Evolutionary conservation across 345 rosid genomes (phyloP), one percentile per base, ranked within the genome.

Genomic region (Melastoma malabathricum): DNA sequence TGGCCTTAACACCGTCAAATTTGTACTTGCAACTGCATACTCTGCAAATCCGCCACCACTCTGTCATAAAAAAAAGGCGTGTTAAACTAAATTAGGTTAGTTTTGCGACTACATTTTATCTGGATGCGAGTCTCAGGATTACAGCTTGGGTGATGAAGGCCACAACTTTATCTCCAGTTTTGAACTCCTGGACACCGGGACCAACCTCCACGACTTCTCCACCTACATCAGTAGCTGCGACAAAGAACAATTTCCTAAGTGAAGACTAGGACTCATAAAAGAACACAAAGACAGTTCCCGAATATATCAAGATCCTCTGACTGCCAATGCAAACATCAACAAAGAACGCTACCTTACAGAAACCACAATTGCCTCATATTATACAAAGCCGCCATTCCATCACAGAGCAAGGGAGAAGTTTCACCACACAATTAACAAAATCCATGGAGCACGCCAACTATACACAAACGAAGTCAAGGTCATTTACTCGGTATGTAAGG

Each of bases 161-260:
- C 2, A 68, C 61, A 10, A 72, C 71, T 68, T 68, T 65, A 45
- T 68, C 69, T 2, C 77, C 74, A 7, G 38, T 10, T 50, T 65
- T 65, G 55, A 68, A 65, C 14, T 65, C 57, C 27, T 60, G 47
- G 10, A 68, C 71, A 8, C 48, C 68, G 43, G 53, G 31, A 15
- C 77, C 77, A 43, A 68, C 65, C 59, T 65, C 64, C 10, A 62
- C 50, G 44, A 68, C 64, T 52, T 68, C 71, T 54, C 77, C 74
- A 7, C 63, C 69, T 44, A 72, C 66, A 68, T 68, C 77, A 15
- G 70, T 61, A 31, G 48, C 73, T 64, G 57, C 29, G 12, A 50
- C 29, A 13, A 16, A n/a, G 47, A 5, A 12, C 52, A 38, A 15
- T 53, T 10, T 20, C 31, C 39, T 9, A 10, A 22, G 50, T 20